Conservation (phyloP, 495 filamentous ascomycete species). For the Aspergillus kassunensis region DNA sequence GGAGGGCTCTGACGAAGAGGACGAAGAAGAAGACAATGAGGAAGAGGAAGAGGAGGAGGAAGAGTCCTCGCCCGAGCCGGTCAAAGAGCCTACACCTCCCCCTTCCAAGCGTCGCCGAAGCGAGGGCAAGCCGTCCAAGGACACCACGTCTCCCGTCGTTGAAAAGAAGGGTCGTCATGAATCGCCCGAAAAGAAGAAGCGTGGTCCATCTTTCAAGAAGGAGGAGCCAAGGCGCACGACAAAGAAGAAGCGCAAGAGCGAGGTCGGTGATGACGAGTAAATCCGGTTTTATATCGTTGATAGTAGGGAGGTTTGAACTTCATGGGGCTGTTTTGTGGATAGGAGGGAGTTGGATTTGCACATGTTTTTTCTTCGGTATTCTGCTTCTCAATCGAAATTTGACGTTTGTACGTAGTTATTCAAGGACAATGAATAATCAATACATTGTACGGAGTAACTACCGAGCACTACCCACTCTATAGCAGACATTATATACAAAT, state of each 20-base stretch:
- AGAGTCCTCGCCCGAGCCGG: slow-evolving; percentile 50
- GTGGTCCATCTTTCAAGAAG: slow-evolving; percentile 37
- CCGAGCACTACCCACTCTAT: no score
- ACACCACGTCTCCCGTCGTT: slow-evolving; percentile 33
- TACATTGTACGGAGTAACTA: no score
- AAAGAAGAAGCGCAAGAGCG: slow-evolving; percentile 67
- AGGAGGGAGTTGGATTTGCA: neutral
- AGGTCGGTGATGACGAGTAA: slow-evolving; percentile 32
- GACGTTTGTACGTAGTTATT: neutral
- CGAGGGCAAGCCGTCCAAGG: slow-evolving; percentile 44
- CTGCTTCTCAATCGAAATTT: neutral
- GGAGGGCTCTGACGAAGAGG: slow-evolving; percentile 43
- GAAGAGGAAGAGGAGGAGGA: slow-evolving; percentile 34
- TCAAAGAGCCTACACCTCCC: slow-evolving; percentile 53
- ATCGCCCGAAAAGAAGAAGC: slow-evolving; percentile 44
- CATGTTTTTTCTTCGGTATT: slow-evolving; percentile 12
- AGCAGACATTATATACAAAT: neutral
- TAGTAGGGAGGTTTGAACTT: neutral
- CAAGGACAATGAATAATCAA: no score
- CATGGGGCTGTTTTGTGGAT: neutral
- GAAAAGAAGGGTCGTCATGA: slow-evolving; percentile 23
- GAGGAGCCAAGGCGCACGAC: slow-evolving; percentile 45
- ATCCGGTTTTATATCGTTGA: neutral
- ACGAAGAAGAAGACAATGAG: slow-evolving; percentile 34
- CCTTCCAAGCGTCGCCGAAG: slow-evolving; percentile 43